A percentile compares a stretch with the other conserved stretches of the same genome.
These are phyloP conservation scores for Sugiyamaella neomexicana DNA, from an alignment of 1,139 yeast species.

Conservation along the genomic window DNA sequence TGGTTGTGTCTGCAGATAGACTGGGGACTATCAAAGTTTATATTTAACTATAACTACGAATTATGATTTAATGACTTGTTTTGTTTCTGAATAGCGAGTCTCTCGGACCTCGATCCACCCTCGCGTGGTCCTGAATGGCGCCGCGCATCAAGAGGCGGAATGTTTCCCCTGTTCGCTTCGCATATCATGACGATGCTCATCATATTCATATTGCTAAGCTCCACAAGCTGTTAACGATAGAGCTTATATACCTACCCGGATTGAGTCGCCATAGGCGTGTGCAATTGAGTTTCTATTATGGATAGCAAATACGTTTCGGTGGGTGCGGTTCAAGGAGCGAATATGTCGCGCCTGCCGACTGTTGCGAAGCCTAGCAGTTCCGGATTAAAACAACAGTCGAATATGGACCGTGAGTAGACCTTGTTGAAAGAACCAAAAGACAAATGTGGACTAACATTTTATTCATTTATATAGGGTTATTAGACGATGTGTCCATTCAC, in stretches of 20 bases:
- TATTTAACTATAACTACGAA: slow-evolving; percentile 38
- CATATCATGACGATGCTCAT: too few species aligned
- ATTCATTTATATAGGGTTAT: slow-evolving; percentile 23
- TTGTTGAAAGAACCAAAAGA: too few species aligned
- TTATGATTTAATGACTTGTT: slow-evolving; percentile 8
- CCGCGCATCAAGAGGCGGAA: too few species aligned
- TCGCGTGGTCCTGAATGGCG: too few species aligned
- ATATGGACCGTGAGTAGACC: slow-evolving; percentile 15
- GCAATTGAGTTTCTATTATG: background rate
- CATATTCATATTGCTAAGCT: background rate
- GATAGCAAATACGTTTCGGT: slow-evolving; percentile 4
- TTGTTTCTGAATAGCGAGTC: too few species aligned
- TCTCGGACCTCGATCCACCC: too few species aligned
- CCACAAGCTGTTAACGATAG: background rate
- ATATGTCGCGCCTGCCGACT: slow-evolving; percentile 20
- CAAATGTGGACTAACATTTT: slow-evolving; percentile 14
- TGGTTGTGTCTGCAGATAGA: slow-evolving; percentile 64
- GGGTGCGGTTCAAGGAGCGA: slow-evolving; percentile 7
- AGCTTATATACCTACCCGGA: background rate
- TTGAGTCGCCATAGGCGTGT: background rate
- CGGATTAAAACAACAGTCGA: slow-evolving; percentile 9
- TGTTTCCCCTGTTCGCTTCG: background rate
- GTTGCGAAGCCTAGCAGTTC: slow-evolving; percentile 5
- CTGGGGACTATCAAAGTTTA: slow-evolving; percentile 62
- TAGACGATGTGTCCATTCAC: slow-evolving; percentile 28